Evolutionary conservation across 179 eudicot species (phyloP).

Genomic region (Beta lomatogona): DNA sequence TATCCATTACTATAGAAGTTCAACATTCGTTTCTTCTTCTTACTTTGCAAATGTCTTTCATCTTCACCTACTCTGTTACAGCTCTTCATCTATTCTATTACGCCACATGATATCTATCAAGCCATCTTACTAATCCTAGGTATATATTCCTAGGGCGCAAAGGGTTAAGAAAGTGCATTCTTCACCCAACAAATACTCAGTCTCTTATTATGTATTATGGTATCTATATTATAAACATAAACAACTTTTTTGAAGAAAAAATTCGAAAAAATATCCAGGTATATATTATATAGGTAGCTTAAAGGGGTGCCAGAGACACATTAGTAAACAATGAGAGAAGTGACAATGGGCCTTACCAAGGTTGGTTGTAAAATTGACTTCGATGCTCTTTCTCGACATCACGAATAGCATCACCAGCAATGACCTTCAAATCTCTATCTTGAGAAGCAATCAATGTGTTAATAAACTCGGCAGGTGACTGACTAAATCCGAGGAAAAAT

Average conservation of each 20-base stretch:
- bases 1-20: too few relatives aligned
- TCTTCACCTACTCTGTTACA: neutral
- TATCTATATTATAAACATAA: neutral
- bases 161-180: neutral
- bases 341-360: conserved; percentile 56
- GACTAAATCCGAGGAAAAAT: conserved; percentile 91
- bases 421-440: conserved; percentile 78
- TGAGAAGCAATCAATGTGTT: conserved; percentile 79
- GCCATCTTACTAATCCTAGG: neutral
- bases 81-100: too few relatives aligned
- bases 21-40: too few relatives aligned
- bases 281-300: too few relatives aligned
- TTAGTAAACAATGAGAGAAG: conserved; percentile 2
- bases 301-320: neutral
- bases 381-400: conserved; percentile 68
- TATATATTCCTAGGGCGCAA: too few relatives aligned
- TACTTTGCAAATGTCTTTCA: neutral
- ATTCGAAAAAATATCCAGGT: too few relatives aligned
- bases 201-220: neutral
- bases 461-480: conserved; percentile 89
- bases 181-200: neutral
- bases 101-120: neutral
- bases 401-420: conserved; percentile 66
- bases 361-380: conserved; percentile 73
- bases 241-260: too few relatives aligned